Percentiles rank a stretch among this genome's conserved stretches.
These are phyloP conservation scores for Paecilomyces dactylethromorphus DNA, from an alignment of 2,329 filamentous ascomycete genomes.

Conservation along the genomic window DNA sequence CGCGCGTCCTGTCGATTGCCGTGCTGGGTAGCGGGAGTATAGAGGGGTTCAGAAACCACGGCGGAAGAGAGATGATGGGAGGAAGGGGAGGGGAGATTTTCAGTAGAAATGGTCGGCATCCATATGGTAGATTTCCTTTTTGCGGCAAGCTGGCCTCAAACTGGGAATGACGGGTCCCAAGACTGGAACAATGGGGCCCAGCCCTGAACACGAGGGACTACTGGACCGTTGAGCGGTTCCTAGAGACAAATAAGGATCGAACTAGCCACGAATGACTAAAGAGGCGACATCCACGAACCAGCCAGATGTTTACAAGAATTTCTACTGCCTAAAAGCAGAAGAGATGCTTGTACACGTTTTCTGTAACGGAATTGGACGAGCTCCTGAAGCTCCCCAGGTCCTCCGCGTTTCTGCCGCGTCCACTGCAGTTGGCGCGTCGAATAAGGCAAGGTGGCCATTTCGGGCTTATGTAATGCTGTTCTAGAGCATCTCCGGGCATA, in stretches of 20 bases:
- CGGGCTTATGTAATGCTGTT: not conserved
- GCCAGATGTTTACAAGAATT: not conserved
- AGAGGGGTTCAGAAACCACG: slow-evolving; percentile 4
- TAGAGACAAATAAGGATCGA: not conserved
- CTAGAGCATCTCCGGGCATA: not conserved
- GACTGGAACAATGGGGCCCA: not conserved
- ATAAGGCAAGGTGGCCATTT: not conserved
- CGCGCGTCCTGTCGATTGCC: slow-evolving; percentile 4
- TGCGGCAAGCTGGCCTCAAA: slow-evolving; percentile 22
- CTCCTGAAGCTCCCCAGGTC: not conserved
- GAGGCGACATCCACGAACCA: not conserved
- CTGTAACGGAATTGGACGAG: not conserved
- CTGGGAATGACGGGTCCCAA: not conserved
- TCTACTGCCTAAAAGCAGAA: not conserved
- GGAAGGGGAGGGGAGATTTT: slow-evolving; percentile 5
- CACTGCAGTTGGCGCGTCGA: not conserved
- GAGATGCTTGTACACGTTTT: not conserved
- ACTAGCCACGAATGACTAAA: not conserved
- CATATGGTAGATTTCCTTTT: slow-evolving; percentile 7
- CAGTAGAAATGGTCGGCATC: slow-evolving; percentile 6
- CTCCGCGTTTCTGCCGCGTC: not conserved
- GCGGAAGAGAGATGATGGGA: slow-evolving; percentile 1
- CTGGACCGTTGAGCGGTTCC: not conserved
- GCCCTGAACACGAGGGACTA: not conserved
- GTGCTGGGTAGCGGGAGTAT: slow-evolving; percentile 8